A percentile compares a stretch with the other conserved stretches of the same genome.
Evolutionary conservation across 306 rosid species (phyloP).

Genomic region (Trifolium pratense): DNA sequence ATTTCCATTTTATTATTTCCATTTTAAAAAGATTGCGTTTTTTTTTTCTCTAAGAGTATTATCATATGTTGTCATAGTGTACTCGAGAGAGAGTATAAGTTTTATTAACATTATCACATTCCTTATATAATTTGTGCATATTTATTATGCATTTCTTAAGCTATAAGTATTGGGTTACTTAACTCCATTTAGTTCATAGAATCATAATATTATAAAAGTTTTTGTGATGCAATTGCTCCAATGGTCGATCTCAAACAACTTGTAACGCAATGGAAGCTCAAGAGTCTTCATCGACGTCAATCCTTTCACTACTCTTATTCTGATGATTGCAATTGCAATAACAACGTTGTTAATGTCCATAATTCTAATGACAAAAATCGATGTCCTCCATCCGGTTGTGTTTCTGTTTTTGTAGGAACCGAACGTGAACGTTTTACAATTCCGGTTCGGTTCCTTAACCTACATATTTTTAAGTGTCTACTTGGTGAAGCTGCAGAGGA

Average conservation of each 20-base stretch:
- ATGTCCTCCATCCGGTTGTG: conserved; percentile 32
- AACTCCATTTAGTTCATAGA: background rate
- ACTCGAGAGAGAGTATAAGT: no score
- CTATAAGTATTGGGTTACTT: background rate
- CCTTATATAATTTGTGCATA: background rate
- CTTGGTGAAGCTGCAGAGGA: conserved; percentile 44
- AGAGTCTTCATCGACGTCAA: background rate
- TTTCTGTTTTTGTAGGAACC: conserved; percentile 45
- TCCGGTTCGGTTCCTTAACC: conserved; percentile 49
- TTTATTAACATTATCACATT: no score
- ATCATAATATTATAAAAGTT: background rate
- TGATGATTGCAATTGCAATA: background rate
- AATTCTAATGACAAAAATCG: background rate
- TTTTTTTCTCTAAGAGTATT: no score
- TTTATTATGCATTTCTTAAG: no score
- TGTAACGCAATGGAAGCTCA: background rate
- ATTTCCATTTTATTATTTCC: no score
- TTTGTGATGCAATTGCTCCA: background rate
- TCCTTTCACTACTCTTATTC: background rate
- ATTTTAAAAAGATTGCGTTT: no score
- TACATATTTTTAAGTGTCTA: conserved; percentile 41
- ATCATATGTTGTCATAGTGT: no score
- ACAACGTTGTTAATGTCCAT: background rate
- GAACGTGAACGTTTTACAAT: conserved; percentile 43
- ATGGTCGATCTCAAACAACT: conserved; percentile 11